Evolutionary conservation across 495 filamentous ascomycete species (phyloP), one percentile per base, ranked within the genome.

Genomic region (Annulohypoxylon stygium): DNA sequence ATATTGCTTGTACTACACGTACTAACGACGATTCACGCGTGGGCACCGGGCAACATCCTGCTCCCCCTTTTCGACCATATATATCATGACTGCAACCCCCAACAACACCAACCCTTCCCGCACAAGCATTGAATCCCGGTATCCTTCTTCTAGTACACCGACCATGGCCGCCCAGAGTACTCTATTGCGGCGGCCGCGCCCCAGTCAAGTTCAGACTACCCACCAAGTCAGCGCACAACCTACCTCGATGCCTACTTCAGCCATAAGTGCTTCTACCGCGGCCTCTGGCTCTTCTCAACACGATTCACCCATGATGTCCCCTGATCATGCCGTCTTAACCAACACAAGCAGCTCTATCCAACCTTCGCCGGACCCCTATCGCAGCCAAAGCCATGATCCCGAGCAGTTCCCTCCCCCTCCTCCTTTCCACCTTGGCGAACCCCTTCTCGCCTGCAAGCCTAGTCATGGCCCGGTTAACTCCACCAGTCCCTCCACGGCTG

Each of bases 351-450:
- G 79, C 61, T 84, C 80, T 25, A 74, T 82, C 6, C 82, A 82
- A 59, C 76, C 76, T 14, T 86, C 84, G 12, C 84, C 84, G 5
- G 84, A 84, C 20, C 67, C 75, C 2, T 73, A 76, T 53, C 78
- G 70, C 11, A 70, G 53, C 3, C 74, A 64, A 68, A 75, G 71
- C 20, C 62, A 64, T 62, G 77, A 80, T 58, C 66, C 54, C 58
- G 80, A 80, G 39, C 67, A 67, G 62, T 75, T 74, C 53, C 73
- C 78, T 45, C 61, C 73, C 30, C 69, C 75, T 23, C 73, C 77
- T 36, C 76, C 72, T 45, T 76, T 86, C 48, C 79, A 81, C 48
- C 80, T 86, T 50, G 83, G 83, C 23, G 84, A 86, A 16, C 67
- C 84, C 30, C 73, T 85, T 69, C 58, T 86, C 41, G 78, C 81